Evolutionary conservation across 2,329 filamentous ascomycete genomes (phyloP), one percentile per base, ranked within the genome.

Genomic region (Furcasterigmium sp.): DNA sequence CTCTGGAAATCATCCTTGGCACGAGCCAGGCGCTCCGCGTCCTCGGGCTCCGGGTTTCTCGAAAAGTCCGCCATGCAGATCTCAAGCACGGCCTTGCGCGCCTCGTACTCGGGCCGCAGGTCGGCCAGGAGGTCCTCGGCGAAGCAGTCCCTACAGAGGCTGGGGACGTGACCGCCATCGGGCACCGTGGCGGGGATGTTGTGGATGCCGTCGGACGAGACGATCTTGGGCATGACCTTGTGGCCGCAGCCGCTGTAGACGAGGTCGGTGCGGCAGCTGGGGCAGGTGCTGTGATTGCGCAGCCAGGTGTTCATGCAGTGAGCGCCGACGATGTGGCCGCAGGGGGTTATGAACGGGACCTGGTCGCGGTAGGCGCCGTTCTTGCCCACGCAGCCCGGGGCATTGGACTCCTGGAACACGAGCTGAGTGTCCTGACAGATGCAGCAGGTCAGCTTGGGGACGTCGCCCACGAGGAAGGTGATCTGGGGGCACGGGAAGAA

Each of bases 291-390:
- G 26, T 60, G 41, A 1, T 20, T 25, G 0, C 21, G 19, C 6
- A 63, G 37, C 60, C 63, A 65, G 3, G 15, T 28, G 3, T 43
- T 29, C 14, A 67, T 40, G 32, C 64, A 67, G 3, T 8, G 14
- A 5, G 46, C 36, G 39, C 64, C 61, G 4, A 49, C 59, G 5
- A 59, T 46, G 41, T 69, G 65, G 0, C 62, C 63, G 30, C 64
- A 67, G 0, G 65, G 59, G 19, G 66, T 46, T 2, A 67, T 58
- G 3, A 51, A 46, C 2, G 63, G 55, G 1, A 47, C 43, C 0
- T n/a, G 34, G 4, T 51, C 42, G 9, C n/a, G 30, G 10, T 8
- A 23, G 3, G 14, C 11, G 13, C 8, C 35, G 15, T 28, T 8
- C n/a, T n/a, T n/a, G n/a, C n/a, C n/a, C n/a, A n/a, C n/a, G n/a